Percentiles rank a stretch among this genome's conserved stretches.
Conservation (phyloP, 2,329 filamentous ascomycete species). For the Juglanconis sp. region DNA sequence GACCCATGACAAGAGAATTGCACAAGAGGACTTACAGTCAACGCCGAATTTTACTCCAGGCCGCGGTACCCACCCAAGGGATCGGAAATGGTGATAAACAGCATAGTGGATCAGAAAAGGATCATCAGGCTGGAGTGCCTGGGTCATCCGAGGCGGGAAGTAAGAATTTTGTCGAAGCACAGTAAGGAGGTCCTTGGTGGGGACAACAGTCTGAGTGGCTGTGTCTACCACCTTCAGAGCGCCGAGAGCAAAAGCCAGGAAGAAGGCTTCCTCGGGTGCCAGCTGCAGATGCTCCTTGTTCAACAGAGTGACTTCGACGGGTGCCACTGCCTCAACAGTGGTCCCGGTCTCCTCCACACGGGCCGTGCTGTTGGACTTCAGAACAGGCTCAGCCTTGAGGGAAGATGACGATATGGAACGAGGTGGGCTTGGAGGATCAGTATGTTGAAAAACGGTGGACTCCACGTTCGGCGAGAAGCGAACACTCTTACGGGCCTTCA, state of each 20-base stretch:
- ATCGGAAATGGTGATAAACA: slow-evolving; percentile 94
- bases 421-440: slow-evolving; percentile 49
- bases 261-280: slow-evolving; percentile 87
- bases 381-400: neutral
- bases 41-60: slow-evolving; percentile 92
- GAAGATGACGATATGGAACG: slow-evolving; percentile 14
- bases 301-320: slow-evolving; percentile 28
- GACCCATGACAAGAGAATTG: neutral
- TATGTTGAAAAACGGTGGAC: slow-evolving; percentile 56
- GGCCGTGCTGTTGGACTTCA: neutral
- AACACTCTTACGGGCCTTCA: slow-evolving; percentile 59
- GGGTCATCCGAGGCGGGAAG: slow-evolving; percentile 54
- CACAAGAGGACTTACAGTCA: slow-evolving; percentile 51
- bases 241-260: slow-evolving; percentile 78
- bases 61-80: slow-evolving; percentile 89
- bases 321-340: neutral
- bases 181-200: slow-evolving; percentile 56
- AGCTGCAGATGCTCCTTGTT: slow-evolving; percentile 86
- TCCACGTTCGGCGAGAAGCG: slow-evolving; percentile 67
- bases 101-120: slow-evolving; percentile 82
- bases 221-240: slow-evolving; percentile 61
- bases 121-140: slow-evolving; percentile 66
- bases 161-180: slow-evolving; percentile 69
- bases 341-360: neutral
- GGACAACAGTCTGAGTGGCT: slow-evolving; percentile 41